A percentile compares a stretch with the other conserved stretches of the same genome.
Evolutionary conservation across 768 basidiomycete species (phyloP).

Genomic region (Trametes meyenii): DNA sequence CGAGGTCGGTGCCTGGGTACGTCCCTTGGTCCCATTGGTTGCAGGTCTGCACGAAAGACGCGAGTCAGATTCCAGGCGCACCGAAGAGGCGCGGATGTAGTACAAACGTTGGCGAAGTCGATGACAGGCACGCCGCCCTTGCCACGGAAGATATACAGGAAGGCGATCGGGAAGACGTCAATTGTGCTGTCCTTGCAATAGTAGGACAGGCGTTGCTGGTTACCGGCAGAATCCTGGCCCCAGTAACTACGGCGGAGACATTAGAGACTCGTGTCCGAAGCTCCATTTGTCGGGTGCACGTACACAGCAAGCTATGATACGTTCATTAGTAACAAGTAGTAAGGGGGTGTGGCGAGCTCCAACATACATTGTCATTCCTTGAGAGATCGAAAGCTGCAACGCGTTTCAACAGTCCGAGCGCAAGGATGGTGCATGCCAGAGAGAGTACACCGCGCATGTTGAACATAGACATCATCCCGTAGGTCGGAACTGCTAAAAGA

Average conservation of each 20-base stretch:
- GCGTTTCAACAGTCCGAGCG: constrained; percentile 15
- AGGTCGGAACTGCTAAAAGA: constrained; percentile 2
- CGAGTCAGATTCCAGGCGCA: neutral
- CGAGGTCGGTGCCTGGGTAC: constrained; percentile 62
- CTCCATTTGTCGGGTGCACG: constrained; percentile 10
- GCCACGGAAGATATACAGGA: constrained; percentile 59
- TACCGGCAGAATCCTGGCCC: constrained; percentile 60
- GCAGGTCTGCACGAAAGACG: constrained; percentile 49
- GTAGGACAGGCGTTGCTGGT: constrained; percentile 12
- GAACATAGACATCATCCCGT: constrained; percentile 8
- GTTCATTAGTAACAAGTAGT: neutral
- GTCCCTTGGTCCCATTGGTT: constrained; percentile 54
- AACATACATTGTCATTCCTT: constrained; percentile 20
- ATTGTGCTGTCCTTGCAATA: constrained; percentile 51
- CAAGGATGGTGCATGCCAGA: constrained; percentile 6
- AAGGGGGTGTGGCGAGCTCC: neutral
- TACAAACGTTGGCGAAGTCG: constrained; percentile 58
- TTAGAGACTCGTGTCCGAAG: neutral
- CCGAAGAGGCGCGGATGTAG: neutral
- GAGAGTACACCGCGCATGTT: constrained; percentile 8
- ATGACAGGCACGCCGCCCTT: constrained; percentile 59
- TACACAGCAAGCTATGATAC: constrained; percentile 32
- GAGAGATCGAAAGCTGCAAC: constrained; percentile 20
- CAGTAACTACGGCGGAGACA: constrained; percentile 41
- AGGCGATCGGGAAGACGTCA: constrained; percentile 62